phyloP scores from a whole-genome alignment of 176 grass and related monocot genomes.

The Lolium perenne region DNA sequence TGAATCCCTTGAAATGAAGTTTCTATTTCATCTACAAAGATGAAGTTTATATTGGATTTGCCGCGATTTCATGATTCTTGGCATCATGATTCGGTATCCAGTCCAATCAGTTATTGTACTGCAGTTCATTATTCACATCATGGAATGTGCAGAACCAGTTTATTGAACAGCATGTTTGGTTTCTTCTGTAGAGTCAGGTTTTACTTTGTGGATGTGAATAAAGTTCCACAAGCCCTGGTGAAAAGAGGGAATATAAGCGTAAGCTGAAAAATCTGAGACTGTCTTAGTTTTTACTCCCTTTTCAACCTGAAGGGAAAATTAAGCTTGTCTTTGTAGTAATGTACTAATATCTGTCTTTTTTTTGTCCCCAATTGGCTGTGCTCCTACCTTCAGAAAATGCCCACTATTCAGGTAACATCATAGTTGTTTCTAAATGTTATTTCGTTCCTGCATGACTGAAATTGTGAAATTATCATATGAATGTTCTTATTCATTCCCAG shows the following conservation, averaged over 20 bases:
- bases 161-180: not conserved
- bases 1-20: not conserved
- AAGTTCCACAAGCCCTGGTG: conserved; percentile 78
- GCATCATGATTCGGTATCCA: not conserved
- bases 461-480: not conserved
- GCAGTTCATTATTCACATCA: not conserved
- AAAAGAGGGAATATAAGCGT: conserved; percentile 93
- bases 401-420: conserved; percentile 86
- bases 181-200: conserved; percentile 67
- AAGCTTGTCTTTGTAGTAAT: not conserved
- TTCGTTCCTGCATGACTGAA: not conserved
- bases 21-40: no score
- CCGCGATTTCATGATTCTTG: not conserved
- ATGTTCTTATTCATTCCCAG: conserved; percentile 42
- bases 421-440: not conserved
- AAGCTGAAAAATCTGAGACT: conserved; percentile 34
- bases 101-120: not conserved
- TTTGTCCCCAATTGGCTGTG: not conserved
- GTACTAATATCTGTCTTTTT: not conserved
- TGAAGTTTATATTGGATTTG: not conserved
- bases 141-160: not conserved
- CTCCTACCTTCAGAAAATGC: conserved; percentile 81
- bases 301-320: not conserved
- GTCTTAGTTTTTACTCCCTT: not conserved
- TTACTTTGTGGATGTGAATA: conserved; percentile 90